Percentiles rank a stretch among this genome's conserved stretches.
Conservation (phyloP, 1,139 yeast genomes). For the Petasospora rhodanensis region DNA sequence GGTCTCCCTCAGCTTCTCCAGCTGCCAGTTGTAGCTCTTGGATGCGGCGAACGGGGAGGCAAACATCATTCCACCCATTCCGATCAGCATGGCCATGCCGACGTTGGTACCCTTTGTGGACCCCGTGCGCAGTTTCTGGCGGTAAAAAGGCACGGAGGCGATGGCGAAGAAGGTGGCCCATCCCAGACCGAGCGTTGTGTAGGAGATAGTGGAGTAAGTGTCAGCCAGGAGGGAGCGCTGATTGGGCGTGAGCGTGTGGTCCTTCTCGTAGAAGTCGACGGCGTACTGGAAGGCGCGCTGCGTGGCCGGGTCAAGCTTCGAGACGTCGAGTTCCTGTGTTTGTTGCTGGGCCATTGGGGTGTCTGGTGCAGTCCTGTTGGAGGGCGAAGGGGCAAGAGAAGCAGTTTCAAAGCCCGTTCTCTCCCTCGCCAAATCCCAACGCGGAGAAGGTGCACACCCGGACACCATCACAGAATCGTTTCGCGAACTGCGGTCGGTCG, state of each 20-base stretch:
- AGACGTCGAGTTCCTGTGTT: slow-evolving; percentile 8
- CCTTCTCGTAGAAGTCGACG: slow-evolving; percentile 24
- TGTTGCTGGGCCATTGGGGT: slow-evolving; percentile 1
- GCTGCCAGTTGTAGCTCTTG: slow-evolving; percentile 25
- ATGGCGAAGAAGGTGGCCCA: slow-evolving; percentile 32
- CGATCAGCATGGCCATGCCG: slow-evolving; percentile 30
- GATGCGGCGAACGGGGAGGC: slow-evolving; percentile 29
- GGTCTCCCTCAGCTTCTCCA: slow-evolving; percentile 21
- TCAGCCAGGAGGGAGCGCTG: slow-evolving; percentile 19
- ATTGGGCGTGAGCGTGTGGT: slow-evolving; percentile 17
- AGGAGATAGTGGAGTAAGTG: slow-evolving; percentile 19
- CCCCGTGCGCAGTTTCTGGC: slow-evolving; percentile 27
- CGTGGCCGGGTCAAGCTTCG: slow-evolving; percentile 14
- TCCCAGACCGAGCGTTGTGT: slow-evolving; percentile 23
- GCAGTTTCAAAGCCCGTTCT: neutral
- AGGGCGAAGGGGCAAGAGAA: too few species aligned
- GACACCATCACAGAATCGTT: too few species aligned
- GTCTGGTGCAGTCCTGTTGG: too few species aligned
- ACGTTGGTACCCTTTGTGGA: slow-evolving; percentile 32
- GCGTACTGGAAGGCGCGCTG: slow-evolving; percentile 22
- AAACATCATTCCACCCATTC: slow-evolving; percentile 30
- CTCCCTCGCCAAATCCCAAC: too few species aligned
- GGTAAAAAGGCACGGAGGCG: slow-evolving; percentile 29
- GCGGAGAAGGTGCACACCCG: too few species aligned
- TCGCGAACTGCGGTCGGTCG: too few species aligned